phyloP scores from a whole-genome alignment of 176 grass and related monocot species.

The Coix lacrymajobi region DNA sequence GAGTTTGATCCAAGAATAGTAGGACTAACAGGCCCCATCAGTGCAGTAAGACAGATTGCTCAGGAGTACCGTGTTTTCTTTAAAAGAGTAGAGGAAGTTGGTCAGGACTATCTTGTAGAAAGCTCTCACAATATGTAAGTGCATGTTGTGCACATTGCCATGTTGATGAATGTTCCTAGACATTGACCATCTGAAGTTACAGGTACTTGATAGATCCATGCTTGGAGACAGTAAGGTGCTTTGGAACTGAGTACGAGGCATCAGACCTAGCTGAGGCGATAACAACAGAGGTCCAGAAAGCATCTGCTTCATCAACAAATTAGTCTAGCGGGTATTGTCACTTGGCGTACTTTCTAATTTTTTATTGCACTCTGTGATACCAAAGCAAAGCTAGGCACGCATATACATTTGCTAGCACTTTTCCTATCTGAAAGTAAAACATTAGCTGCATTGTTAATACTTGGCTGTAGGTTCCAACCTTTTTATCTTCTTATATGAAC shows the following conservation, averaged over 20 bases:
- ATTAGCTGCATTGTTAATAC: background rate
- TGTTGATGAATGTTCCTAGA: constrained; percentile 4
- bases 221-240: constrained; percentile 79
- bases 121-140: constrained; percentile 83
- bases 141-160: background rate
- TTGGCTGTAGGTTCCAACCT: background rate
- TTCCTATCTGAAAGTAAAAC: constrained; percentile 16
- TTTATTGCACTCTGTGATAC: constrained; percentile 21
- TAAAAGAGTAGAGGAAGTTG: constrained; percentile 74
- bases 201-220: constrained; percentile 95
- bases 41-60: constrained; percentile 79
- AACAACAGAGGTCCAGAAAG: constrained; percentile 58
- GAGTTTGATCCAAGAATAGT: constrained; percentile 90
- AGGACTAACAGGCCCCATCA: constrained; percentile 66
- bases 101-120: constrained; percentile 92
- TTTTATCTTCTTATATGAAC: background rate
- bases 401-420: constrained; percentile 1
- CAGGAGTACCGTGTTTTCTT: constrained; percentile 97
- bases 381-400: background rate
- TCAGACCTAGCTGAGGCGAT: constrained; percentile 70
- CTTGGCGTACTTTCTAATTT: constrained; percentile 21
- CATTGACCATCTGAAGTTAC: constrained; percentile 31
- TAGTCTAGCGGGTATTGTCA: constrained; percentile 27
- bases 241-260: constrained; percentile 73
- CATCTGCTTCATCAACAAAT: constrained; percentile 38